Conservation (phyloP, 768 basidiomycete species). For the Leccinum boreale region DNA sequence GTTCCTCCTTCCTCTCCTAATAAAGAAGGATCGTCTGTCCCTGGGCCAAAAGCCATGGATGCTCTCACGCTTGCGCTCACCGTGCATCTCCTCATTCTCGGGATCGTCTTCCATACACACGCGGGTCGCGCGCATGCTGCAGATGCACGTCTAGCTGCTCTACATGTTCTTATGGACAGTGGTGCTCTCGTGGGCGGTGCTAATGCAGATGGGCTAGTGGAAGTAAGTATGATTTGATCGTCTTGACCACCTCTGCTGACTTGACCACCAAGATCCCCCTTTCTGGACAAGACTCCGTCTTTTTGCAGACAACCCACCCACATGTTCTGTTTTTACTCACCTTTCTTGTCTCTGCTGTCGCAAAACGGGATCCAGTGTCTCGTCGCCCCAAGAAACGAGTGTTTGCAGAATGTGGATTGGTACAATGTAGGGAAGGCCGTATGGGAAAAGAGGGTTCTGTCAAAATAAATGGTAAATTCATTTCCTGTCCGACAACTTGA, state of each 20-base stretch:
- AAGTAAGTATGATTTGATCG: constrained; percentile 31
- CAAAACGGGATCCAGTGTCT: constrained; percentile 72
- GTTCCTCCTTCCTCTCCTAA: background rate
- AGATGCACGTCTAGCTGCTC: constrained; percentile 47
- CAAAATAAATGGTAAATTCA: constrained; percentile 12
- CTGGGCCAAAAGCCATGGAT: constrained; percentile 25
- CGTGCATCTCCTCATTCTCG: constrained; percentile 61
- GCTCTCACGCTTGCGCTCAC: constrained; percentile 39
- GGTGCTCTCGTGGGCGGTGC: constrained; percentile 40
- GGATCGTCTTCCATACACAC: constrained; percentile 61
- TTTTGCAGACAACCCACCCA: constrained; percentile 64
- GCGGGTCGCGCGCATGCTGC: constrained; percentile 47
- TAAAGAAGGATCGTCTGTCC: background rate
- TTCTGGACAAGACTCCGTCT: constrained; percentile 41
- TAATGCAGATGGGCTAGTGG: constrained; percentile 37
- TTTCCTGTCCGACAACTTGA: background rate
- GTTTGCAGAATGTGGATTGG: constrained; percentile 63
- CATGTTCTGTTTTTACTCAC: constrained; percentile 60
- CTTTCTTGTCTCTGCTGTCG: constrained; percentile 61
- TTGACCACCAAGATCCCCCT: constrained; percentile 25
- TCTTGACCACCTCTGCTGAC: background rate
- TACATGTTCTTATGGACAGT: constrained; percentile 69
- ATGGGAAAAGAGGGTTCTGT: constrained; percentile 21
- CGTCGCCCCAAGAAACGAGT: constrained; percentile 69
- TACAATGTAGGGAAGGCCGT: constrained; percentile 44